phyloP scores from a whole-genome alignment of 2,329 filamentous ascomycete genomes.

The Diaporthe sp. region DNA sequence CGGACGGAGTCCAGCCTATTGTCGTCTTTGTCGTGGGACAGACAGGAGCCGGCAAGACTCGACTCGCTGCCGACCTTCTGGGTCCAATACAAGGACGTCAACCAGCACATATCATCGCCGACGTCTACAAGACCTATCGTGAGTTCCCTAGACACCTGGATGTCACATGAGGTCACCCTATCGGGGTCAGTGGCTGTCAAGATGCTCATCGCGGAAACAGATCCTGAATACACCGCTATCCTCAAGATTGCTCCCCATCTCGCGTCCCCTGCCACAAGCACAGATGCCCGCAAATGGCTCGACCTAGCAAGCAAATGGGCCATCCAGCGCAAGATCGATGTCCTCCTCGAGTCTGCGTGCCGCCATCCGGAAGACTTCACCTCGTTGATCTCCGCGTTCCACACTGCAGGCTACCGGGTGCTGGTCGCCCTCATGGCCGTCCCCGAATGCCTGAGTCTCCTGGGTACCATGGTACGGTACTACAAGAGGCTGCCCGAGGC shows the following conservation, averaged over 20 bases:
- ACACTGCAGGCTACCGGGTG: slow-evolving; percentile 53
- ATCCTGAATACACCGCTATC: slow-evolving; percentile 57
- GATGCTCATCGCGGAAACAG: neutral
- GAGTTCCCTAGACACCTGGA: neutral
- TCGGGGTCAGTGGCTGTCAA: neutral
- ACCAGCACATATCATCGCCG: slow-evolving; percentile 61
- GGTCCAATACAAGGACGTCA: slow-evolving; percentile 44
- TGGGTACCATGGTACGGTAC: slow-evolving; percentile 59
- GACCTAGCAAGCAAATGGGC: slow-evolving; percentile 55
- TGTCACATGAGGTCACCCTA: neutral
- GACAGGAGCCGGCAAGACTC: slow-evolving; percentile 64
- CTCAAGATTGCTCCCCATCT: slow-evolving; percentile 43
- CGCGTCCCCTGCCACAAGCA: slow-evolving; percentile 53
- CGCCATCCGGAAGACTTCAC: slow-evolving; percentile 59
- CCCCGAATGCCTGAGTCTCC: slow-evolving; percentile 56
- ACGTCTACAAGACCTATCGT: slow-evolving; percentile 63
- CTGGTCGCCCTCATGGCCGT: slow-evolving; percentile 60
- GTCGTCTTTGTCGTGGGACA: slow-evolving; percentile 62
- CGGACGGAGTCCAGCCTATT: slow-evolving; percentile 48
- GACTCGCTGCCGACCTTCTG: slow-evolving; percentile 56
- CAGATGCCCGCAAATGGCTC: slow-evolving; percentile 62
- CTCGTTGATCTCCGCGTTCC: slow-evolving; percentile 53
- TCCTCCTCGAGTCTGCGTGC: slow-evolving; percentile 62
- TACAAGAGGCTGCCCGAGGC: slow-evolving; percentile 54
- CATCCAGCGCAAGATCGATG: slow-evolving; percentile 50